Evolutionary conservation across 148 eudicot species (phyloP).

Genomic region (Persicaria maculosa): DNA sequence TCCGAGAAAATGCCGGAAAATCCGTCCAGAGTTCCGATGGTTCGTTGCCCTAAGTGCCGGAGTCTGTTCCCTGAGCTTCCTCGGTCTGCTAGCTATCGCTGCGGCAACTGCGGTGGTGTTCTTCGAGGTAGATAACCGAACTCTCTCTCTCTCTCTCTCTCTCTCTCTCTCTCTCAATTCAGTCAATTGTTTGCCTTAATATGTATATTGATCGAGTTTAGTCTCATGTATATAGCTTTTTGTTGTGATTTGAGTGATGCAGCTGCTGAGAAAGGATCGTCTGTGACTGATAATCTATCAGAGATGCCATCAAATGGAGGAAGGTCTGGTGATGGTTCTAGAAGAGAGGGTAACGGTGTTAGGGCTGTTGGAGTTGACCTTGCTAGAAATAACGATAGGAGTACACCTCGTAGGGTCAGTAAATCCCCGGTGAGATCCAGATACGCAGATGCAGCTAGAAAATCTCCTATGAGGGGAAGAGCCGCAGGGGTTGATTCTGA

Average conservation of each 20-base stretch:
- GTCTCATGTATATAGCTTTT: conserved; percentile 9
- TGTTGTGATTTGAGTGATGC: conserved; percentile 9
- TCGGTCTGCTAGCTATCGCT: conserved; percentile 65
- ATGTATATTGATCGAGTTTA: not conserved
- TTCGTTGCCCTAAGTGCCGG: conserved; percentile 80
- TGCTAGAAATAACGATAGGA: not conserved
- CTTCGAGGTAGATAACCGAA: conserved; percentile 45
- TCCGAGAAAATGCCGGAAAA: conserved; percentile 52
- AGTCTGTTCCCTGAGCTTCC: conserved; percentile 65
- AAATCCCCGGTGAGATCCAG: conserved; percentile 8
- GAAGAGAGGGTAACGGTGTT: not conserved
- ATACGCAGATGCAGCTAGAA: conserved; percentile 7
- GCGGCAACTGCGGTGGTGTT: conserved; percentile 87
- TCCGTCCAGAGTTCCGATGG: conserved; percentile 41
- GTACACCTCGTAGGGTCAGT: not conserved
- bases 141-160: not conserved
- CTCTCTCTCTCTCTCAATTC: not conserved
- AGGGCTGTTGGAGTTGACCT: conserved; percentile 12
- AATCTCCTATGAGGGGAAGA: conserved; percentile 5
- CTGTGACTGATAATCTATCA: conserved; percentile 20
- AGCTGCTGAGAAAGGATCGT: conserved; percentile 37
- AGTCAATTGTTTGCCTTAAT: conserved; percentile 9
- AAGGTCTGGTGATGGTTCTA: conserved; percentile 17
- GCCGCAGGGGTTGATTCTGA: not conserved
- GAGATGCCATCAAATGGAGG: conserved; percentile 23